Conservation (phyloP, 2,329 filamentous ascomycete species). For the Colletotrichum agaves region DNA sequence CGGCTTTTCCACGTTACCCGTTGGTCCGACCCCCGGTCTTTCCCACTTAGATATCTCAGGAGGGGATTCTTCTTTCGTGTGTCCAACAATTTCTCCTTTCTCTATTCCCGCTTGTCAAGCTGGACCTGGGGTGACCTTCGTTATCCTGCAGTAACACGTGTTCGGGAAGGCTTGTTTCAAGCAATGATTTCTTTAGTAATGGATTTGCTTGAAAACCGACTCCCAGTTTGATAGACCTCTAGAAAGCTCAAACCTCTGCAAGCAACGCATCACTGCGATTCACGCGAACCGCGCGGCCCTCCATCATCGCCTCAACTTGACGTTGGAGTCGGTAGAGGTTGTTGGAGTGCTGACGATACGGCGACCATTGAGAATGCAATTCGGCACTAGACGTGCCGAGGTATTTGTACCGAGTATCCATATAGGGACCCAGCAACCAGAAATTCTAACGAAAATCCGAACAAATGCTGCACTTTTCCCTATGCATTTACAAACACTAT, state of each 20-base stretch:
- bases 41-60: slow-evolving; percentile 31
- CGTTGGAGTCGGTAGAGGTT: too few relatives aligned
- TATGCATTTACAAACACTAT: too few relatives aligned
- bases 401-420: too few relatives aligned
- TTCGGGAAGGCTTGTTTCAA: slow-evolving; percentile 24
- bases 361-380: too few relatives aligned
- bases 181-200: slow-evolving; percentile 11
- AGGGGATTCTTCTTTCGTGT: slow-evolving; percentile 16
- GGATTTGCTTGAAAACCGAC: not conserved
- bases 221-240: not conserved
- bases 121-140: slow-evolving; percentile 8
- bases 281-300: not conserved
- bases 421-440: too few relatives aligned
- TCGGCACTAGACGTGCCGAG: too few relatives aligned
- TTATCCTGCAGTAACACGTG: slow-evolving; percentile 30
- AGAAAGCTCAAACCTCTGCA: not conserved
- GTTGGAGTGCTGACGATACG: too few relatives aligned
- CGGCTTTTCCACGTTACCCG: not conserved
- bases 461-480: too few relatives aligned
- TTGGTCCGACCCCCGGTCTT: not conserved
- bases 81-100: slow-evolving; percentile 9
- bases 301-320: not conserved
- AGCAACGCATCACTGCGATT: not conserved
- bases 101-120: slow-evolving; percentile 14
- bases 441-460: too few relatives aligned